phyloP scores from a whole-genome alignment of 108 stramenopile genomes.

The Bacterosira constricta region DNA sequence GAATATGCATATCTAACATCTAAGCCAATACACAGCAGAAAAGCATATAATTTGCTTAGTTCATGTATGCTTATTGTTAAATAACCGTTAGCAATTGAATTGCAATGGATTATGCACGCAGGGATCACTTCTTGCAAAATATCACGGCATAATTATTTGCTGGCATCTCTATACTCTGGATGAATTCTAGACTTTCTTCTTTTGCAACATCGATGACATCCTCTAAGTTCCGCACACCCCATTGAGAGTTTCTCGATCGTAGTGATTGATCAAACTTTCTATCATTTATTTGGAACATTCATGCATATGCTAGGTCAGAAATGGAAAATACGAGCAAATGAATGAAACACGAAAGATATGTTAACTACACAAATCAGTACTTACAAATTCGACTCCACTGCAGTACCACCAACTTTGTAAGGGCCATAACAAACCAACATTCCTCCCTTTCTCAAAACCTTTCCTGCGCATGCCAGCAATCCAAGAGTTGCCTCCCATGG shows the following conservation, averaged over 20 bases:
- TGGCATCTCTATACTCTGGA: constrained; percentile 80
- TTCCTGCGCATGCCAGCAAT: constrained; percentile 64
- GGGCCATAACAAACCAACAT: constrained; percentile 79
- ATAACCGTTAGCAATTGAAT: too few species aligned
- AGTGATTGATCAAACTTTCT: constrained; percentile 75
- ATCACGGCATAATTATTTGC: constrained; percentile 81
- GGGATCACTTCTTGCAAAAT: constrained; percentile 49
- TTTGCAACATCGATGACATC: constrained; percentile 65
- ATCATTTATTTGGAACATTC: background rate
- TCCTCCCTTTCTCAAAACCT: constrained; percentile 53
- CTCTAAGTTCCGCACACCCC: constrained; percentile 79
- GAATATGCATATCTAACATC: too few species aligned
- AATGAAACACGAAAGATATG: background rate
- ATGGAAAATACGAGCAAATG: background rate
- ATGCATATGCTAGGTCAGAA: background rate
- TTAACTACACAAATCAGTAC: constrained; percentile 22
- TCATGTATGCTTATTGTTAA: too few species aligned
- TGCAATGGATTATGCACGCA: too few species aligned
- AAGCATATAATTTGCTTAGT: too few species aligned
- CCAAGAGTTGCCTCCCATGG: constrained; percentile 86
- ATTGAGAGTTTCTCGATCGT: constrained; percentile 52
- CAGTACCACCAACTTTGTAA: constrained; percentile 66
- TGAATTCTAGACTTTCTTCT: constrained; percentile 53
- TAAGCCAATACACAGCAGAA: too few species aligned
- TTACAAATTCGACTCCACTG: constrained; percentile 79